Evolutionary conservation across 495 filamentous ascomycete genomes (phyloP), one percentile per base, ranked within the genome.

Genomic region (Gamarada debralockiae): DNA sequence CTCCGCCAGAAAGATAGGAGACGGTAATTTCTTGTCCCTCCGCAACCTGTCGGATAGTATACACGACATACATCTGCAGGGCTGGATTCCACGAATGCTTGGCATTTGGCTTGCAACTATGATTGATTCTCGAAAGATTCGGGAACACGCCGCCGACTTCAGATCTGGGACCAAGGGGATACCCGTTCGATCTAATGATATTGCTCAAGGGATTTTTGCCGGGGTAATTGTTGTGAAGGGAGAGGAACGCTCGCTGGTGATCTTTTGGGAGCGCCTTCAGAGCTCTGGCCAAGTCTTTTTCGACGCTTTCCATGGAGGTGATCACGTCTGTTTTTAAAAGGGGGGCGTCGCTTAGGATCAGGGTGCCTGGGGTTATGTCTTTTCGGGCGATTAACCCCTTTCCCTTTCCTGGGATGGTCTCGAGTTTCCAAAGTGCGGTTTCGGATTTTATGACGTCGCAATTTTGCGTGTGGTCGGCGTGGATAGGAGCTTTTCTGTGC

Each of bases 51-150:
- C 66, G 59, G 24, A 68, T 61, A 12, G 73, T 68, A 39, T 73
- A 67, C 29, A 77, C 55, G 10, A 64, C 74, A 46, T 70, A 52
- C 29, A 56, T 56, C 33, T 59, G 38, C 1, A 62, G 31, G 9
- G 55, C 48, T 1, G 58, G 61, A 52, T 75, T 75, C 69, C 70
- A 75, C 3, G 57, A 58, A 48, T 69, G 65, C 17, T 68, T 61
- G 0, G 67, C 65, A 52, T 77, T 77, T 1, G 72, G 70, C 0
- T 55, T 50, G 56, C 74, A 77, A 44, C 60, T 65, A 50, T 77
- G 74, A 37, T 72, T 70, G 47, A 77, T 65, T 12, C 66, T 58
- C 17, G 60, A 65, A 31, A 69, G 64, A 14, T 57, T 67, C 2
- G 59, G 55, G 46, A 66, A 74, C 24, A 74, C 57, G 0, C 67